Percentiles rank a stretch among this genome's conserved stretches.
Conservation (phyloP, 176 grass and related monocot species). For the Typha latifolia region DNA sequence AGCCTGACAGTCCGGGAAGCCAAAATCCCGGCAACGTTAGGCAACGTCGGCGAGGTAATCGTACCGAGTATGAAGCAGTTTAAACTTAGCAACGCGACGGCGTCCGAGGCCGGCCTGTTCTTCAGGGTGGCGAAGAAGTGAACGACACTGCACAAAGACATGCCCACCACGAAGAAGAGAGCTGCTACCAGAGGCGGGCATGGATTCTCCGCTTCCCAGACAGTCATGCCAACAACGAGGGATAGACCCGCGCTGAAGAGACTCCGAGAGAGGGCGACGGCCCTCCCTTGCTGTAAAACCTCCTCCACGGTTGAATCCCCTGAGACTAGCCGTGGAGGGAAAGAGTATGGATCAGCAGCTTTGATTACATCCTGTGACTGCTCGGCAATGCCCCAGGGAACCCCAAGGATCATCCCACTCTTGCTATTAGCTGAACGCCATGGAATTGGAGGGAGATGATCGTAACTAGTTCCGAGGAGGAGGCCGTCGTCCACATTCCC, state of each 20-base stretch:
- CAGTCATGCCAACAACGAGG: constrained; percentile 38
- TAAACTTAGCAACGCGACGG: constrained; percentile 43
- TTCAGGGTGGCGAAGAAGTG: constrained; percentile 19
- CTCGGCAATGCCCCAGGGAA: background rate
- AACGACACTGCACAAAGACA: constrained; percentile 44
- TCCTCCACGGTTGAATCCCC: background rate
- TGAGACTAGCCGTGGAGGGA: no score
- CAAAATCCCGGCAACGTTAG: constrained; percentile 9
- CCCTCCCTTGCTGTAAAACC: background rate
- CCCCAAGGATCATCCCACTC: background rate
- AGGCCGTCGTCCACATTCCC: background rate
- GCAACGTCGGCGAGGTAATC: constrained; percentile 37
- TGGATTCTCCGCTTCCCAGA: constrained; percentile 28
- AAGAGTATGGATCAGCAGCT: background rate
- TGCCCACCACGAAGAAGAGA: constrained; percentile 39
- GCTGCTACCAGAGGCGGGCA: constrained; percentile 50
- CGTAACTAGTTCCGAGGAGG: background rate
- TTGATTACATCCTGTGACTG: background rate
- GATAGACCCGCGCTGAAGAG: constrained; percentile 42
- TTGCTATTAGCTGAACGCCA: background rate
- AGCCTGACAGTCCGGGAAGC: constrained; percentile 12
- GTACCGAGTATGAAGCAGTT: constrained; percentile 67
- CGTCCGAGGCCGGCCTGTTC: constrained; percentile 14
- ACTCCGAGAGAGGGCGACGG: constrained; percentile 26
- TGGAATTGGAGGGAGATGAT: background rate